These are phyloP conservation scores for Babesia caballi DNA, from an alignment of 169 alveolate species.

Conservation along the genomic window DNA sequence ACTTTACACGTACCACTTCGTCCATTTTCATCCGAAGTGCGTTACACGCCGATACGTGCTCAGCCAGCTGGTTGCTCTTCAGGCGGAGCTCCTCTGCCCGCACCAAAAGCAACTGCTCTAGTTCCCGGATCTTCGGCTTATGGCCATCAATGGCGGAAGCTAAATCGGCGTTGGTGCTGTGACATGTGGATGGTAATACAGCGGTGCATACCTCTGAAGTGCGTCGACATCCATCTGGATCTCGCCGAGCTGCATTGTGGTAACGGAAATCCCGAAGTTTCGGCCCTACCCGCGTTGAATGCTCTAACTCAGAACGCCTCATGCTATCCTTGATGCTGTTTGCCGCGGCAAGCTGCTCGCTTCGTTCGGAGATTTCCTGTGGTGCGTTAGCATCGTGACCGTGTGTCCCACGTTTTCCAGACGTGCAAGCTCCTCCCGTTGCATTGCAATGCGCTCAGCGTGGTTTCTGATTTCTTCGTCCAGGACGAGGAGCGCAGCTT, in stretches of 20 bases:
- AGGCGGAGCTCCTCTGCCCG: neutral
- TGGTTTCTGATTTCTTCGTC: neutral
- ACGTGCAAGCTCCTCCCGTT: neutral
- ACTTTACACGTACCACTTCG: neutral
- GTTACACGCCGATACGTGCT: neutral
- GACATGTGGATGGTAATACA: neutral
- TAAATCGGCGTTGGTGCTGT: neutral
- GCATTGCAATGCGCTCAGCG: neutral
- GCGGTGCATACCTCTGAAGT: neutral
- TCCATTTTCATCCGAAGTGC: neutral
- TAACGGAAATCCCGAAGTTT: neutral
- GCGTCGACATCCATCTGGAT: neutral
- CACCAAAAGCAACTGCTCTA: neutral
- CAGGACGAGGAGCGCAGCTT: neutral
- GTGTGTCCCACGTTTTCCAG: neutral
- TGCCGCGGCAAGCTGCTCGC: neutral
- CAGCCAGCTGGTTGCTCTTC: neutral
- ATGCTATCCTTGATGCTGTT: neutral
- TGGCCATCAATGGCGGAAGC: neutral
- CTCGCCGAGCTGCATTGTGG: neutral
- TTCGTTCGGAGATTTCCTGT: neutral
- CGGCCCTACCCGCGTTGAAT: neutral
- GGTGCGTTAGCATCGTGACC: neutral
- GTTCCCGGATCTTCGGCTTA: neutral
- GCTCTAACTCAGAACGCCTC: neutral